phyloP scores from a whole-genome alignment of 108 stramenopile species.

The Pseudonitzschia multiseries region DNA sequence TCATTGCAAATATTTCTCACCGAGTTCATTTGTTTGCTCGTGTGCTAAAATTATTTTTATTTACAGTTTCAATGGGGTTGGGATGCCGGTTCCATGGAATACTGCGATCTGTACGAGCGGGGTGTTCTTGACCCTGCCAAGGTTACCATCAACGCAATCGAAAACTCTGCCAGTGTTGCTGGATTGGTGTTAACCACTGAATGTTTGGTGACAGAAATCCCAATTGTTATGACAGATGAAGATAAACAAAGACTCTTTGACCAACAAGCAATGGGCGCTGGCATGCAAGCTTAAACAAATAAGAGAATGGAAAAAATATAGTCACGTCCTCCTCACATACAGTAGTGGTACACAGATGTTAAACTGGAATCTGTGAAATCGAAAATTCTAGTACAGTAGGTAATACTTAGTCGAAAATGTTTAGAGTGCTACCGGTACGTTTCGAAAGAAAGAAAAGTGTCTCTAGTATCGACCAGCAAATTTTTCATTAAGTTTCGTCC shows the following conservation, averaged over 20 bases:
- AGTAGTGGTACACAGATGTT: not conserved
- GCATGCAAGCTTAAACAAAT: slow-evolving; percentile 56
- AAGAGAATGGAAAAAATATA: slow-evolving; percentile 28
- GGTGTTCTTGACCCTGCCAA: slow-evolving; percentile 97
- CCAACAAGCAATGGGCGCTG: slow-evolving; percentile 77
- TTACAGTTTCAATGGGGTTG: slow-evolving; percentile 88
- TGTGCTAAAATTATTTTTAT: not conserved
- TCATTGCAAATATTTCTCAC: not conserved
- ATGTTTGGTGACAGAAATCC: slow-evolving; percentile 93
- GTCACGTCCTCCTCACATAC: not conserved
- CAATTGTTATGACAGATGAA: slow-evolving; percentile 68
- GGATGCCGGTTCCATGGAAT: slow-evolving; percentile 89
- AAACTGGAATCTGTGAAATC: not conserved
- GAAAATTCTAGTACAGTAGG: not conserved
- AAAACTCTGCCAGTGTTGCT: slow-evolving; percentile 94
- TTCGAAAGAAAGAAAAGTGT: too few species aligned
- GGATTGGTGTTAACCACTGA: slow-evolving; percentile 96
- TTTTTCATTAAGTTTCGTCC: slow-evolving; percentile 74
- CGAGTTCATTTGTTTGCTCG: not conserved
- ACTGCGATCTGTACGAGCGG: slow-evolving; percentile 79
- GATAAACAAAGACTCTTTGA: slow-evolving; percentile 83
- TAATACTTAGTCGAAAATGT: not conserved
- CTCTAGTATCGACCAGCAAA: slow-evolving; percentile 80
- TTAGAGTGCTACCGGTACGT: not conserved
- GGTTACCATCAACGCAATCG: slow-evolving; percentile 94